phyloP scores from a whole-genome alignment of 805 yeast species.

The Cyberlindnera petersonii region DNA sequence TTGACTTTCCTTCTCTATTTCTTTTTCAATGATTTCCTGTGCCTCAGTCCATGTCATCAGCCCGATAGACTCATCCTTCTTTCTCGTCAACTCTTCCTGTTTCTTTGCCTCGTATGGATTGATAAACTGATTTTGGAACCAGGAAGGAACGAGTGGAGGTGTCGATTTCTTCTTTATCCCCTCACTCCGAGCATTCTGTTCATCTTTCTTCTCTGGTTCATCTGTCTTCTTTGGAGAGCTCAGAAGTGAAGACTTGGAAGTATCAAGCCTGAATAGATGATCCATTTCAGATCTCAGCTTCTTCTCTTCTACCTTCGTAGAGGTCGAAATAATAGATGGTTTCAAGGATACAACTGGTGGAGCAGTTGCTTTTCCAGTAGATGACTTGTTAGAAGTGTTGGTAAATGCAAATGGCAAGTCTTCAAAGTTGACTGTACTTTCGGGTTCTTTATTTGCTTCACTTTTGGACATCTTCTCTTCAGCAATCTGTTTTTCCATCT shows the following conservation, averaged over 20 bases:
- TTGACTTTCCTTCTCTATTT: slow-evolving; percentile 3
- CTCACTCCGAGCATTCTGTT: not conserved
- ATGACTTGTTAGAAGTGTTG: not conserved
- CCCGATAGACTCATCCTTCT: slow-evolving; percentile 29
- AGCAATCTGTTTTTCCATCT: slow-evolving; percentile 26
- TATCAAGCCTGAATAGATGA: slow-evolving; percentile 13
- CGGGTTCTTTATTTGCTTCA: slow-evolving; percentile 1
- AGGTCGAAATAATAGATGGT: not conserved
- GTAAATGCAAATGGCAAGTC: slow-evolving; percentile 24
- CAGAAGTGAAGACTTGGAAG: slow-evolving; percentile 4
- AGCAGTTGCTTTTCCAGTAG: not conserved
- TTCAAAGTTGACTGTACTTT: slow-evolving; percentile 27
- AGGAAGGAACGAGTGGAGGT: slow-evolving; percentile 21
- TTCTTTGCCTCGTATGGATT: slow-evolving; percentile 11
- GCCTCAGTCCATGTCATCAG: slow-evolving; percentile 50
- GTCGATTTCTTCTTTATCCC: not conserved
- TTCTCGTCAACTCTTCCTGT: slow-evolving; percentile 4
- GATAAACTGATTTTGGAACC: slow-evolving; percentile 23
- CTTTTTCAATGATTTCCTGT: slow-evolving; percentile 28
- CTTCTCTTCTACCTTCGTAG: not conserved
- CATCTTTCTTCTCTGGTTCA: not conserved
- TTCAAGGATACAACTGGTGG: not conserved
- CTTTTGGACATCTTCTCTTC: slow-evolving; percentile 1
- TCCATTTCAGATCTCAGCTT: slow-evolving; percentile 21
- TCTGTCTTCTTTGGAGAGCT: slow-evolving; percentile 1